A percentile compares a stretch with the other conserved stretches of the same genome.
phyloP scores from a whole-genome alignment of 352 stramenopile genomes.

The Phytophthora megakarya region DNA sequence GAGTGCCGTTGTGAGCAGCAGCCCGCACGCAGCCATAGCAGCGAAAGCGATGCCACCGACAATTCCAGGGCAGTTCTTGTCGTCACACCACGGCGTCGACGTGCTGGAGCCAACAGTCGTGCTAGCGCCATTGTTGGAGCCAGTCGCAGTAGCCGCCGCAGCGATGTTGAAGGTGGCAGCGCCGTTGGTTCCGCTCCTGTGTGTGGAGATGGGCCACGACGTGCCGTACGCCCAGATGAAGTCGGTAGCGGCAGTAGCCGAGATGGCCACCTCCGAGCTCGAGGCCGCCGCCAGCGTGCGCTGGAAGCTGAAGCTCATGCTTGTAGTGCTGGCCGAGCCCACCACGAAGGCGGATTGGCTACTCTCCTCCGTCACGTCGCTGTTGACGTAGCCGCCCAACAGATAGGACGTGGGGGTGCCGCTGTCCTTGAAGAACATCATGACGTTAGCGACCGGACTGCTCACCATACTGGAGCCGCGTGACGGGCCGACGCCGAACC shows the following conservation, averaged over 20 bases:
- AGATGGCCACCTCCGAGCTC: slow-evolving; percentile 54
- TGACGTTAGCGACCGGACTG: slow-evolving; percentile 66
- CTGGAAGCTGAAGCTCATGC: slow-evolving; percentile 77
- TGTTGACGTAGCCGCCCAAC: slow-evolving; percentile 55
- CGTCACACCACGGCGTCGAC: slow-evolving; percentile 43
- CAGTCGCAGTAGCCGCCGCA: slow-evolving; percentile 21
- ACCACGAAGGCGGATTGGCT: slow-evolving; percentile 51
- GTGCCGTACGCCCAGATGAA: slow-evolving; percentile 81
- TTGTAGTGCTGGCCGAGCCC: slow-evolving; percentile 38
- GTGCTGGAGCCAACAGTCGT: slow-evolving; percentile 33
- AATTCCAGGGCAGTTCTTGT: slow-evolving; percentile 70
- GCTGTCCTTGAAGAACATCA: slow-evolving; percentile 65
- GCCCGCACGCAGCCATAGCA: slow-evolving; percentile 54
- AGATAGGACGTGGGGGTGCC: slow-evolving; percentile 50
- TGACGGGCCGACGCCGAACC: slow-evolving; percentile 69
- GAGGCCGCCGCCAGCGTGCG: slow-evolving; percentile 57
- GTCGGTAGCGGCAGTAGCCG: slow-evolving; percentile 32
- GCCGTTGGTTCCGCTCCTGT: slow-evolving; percentile 54
- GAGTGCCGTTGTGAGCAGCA: slow-evolving; percentile 52
- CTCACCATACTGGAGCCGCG: slow-evolving; percentile 63
- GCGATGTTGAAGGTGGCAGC: slow-evolving; percentile 59
- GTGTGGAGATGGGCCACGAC: slow-evolving; percentile 64
- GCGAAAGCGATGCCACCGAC: slow-evolving; percentile 59
- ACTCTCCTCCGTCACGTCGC: slow-evolving; percentile 46
- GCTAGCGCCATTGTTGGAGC: slow-evolving; percentile 18